Evolutionary conservation across 2,329 filamentous ascomycete genomes (phyloP), one percentile per base, ranked within the genome.

Genomic region (Talaromyces sp.): DNA sequence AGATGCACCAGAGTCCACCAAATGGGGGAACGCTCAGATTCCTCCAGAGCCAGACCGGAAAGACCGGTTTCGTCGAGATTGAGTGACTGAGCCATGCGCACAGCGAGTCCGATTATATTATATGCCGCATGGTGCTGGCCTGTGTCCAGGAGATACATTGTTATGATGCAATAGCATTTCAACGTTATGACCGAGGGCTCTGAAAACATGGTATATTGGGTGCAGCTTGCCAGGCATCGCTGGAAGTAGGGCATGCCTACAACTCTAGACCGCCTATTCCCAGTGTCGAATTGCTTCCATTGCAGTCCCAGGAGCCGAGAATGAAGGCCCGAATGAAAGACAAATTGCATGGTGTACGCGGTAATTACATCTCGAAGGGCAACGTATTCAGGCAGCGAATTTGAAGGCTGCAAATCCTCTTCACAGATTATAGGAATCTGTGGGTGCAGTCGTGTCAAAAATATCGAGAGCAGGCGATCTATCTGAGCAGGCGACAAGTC

Each of bases 91-190:
- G 66, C 63, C 28, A 66, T 66, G 10, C 68, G 64, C 9, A 69
- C 58, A 16, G 61, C 66, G 4, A 69, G 55, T 1, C 68, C 67
- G 3, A 68, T 64, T 53, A 69, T 63, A 44, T 68, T 69, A 54
- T 69, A 68, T 8, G 67, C 67, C 5, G 68, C 64, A 31, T 64
- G 62, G 16, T 66, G 62, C 31, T 68, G 63, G 1, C 64, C 64
- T 1, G 61, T 56, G 53, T 68, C 63, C 4, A 69, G 62, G 8
- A 69, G 62, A 52, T 66, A 69, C 16, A 67, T 47, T 1, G 63
- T 59, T 61, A 69, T 63, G 33, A 67, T 61, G 53, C 65, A 67
- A 42, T 66, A 66, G 56, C 66, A 66, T 61, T 68, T 65, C 34
- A 68, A 50, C 12, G 52, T 60, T 3, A 55, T 42, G 18, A 69